These are phyloP conservation scores for Acorus calamus DNA, from an alignment of 106 monocot species.

Conservation along the genomic window DNA sequence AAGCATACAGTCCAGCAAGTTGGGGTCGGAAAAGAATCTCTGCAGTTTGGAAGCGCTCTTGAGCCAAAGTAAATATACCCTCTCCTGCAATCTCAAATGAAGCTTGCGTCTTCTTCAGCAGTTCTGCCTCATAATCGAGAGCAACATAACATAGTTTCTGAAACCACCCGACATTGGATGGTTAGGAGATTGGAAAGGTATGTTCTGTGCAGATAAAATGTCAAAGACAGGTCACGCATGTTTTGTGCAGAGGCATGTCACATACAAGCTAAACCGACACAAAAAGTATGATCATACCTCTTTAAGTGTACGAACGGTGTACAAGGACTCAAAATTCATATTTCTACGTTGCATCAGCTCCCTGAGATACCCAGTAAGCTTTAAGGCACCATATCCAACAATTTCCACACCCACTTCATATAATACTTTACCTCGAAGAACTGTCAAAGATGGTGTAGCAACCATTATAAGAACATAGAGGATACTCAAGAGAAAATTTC, in stretches of 20 bases:
- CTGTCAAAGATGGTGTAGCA: slow-evolving; percentile 23
- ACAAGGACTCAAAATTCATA: slow-evolving; percentile 68
- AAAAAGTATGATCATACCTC: slow-evolving; percentile 37
- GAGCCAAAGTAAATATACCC: slow-evolving; percentile 76
- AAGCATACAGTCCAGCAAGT: slow-evolving; percentile 66
- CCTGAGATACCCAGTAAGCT: slow-evolving; percentile 75
- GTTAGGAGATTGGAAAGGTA: no score
- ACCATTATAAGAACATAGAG: slow-evolving; percentile 5
- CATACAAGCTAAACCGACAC: background rate
- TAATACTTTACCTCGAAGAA: slow-evolving; percentile 77
- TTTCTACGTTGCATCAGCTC: slow-evolving; percentile 73
- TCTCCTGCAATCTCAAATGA: slow-evolving; percentile 80
- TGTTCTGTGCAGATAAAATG: background rate
- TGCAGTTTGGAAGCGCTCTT: slow-evolving; percentile 69
- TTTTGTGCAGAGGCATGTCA: background rate
- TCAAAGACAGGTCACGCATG: background rate
- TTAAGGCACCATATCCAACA: slow-evolving; percentile 72
- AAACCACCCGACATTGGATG: background rate
- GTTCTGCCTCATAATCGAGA: slow-evolving; percentile 69
- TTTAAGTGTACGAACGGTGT: slow-evolving; percentile 82
- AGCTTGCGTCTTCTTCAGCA: slow-evolving; percentile 59
- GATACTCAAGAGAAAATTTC: no score
- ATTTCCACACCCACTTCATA: slow-evolving; percentile 73
- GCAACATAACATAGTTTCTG: slow-evolving; percentile 97
- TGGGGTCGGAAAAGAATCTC: slow-evolving; percentile 96